Base-by-base conservation (phyloP, 1,284 basidiomycete species). In the Rhodotorula sp. region DNA sequence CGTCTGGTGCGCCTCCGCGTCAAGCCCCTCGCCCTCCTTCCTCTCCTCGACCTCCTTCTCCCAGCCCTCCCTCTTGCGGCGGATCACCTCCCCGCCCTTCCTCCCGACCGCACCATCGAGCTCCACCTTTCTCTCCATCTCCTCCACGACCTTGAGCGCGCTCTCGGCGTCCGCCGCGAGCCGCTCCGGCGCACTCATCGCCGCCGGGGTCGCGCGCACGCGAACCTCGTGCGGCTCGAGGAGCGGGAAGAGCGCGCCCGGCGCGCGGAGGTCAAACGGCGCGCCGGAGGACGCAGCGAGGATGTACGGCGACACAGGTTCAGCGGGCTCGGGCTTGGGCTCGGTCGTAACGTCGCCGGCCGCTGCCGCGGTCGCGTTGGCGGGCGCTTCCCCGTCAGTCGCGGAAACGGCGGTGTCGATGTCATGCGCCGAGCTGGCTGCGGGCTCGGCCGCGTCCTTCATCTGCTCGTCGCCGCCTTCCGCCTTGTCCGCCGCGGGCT, bases 221-320 rank as follows among this genome's bases (percentile, higher is more conserved):
- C 89, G 86, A 74, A 89, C 90, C 64, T 88, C 86, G 81, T 92
- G 91, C 25, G 92, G 89, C 66, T 89, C 37, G 37, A 32, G 32
- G 48, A 46, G 66, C 22, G 51, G 21, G 2, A 29, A 25, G 46
- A 67, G 55, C 17, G 57, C 36, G 21, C 48, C 54, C 1, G 61
- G 61, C 37, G 10, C 36, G 17, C 54, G 29, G 32, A 67, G 60
- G 66, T 53, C 53, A 55, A 39, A 62, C 5, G 61, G n/a, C 34
- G 8, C 8, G 19, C 8, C 4, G 32, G 32, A 10, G 29, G 32
- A 34, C 29, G 19, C 19, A 41, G 25, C 78, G 53, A 96, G 90
- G 81, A 96, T 92, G 64, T 96, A 84, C 77, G 92, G 94, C 84
- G 96, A 95, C 66, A 90, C 90, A 81, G 94, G 61, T 61, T 64